A percentile compares a stretch with the other conserved stretches of the same genome.
Conservation (phyloP, 1,139 yeast species). For the Pichia sp. region DNA sequence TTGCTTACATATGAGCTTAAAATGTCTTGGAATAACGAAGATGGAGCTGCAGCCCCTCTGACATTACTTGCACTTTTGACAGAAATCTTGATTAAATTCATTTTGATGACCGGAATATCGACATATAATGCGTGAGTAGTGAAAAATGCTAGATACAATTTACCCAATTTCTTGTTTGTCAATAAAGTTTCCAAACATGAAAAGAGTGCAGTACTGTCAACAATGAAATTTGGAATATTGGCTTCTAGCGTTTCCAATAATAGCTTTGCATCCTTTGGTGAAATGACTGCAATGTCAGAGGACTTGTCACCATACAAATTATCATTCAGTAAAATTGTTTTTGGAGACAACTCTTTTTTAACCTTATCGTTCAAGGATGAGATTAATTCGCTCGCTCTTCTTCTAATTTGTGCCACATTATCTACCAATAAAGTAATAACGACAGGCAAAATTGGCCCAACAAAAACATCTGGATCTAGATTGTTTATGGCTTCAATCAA, state of each 20-base stretch:
- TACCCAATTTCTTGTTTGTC: slow-evolving; percentile 40
- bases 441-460: slow-evolving; percentile 43
- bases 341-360: slow-evolving; percentile 30
- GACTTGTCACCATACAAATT: slow-evolving; percentile 44
- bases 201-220: slow-evolving; percentile 44
- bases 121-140: slow-evolving; percentile 46
- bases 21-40: slow-evolving; percentile 39
- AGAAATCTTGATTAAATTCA: slow-evolving; percentile 37
- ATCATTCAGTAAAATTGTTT: slow-evolving; percentile 38
- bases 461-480: slow-evolving; percentile 21
- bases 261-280: slow-evolving; percentile 58
- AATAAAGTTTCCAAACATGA: slow-evolving; percentile 31
- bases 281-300: slow-evolving; percentile 46
- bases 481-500: slow-evolving; percentile 37
- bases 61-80: slow-evolving; percentile 32
- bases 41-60: slow-evolving; percentile 37
- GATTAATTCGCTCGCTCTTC: slow-evolving; percentile 30
- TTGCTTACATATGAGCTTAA: slow-evolving; percentile 38
- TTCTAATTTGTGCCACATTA: slow-evolving; percentile 38
- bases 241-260: slow-evolving; percentile 45
- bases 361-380: slow-evolving; percentile 33
- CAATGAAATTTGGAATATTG: slow-evolving; percentile 36
- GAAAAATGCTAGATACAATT: slow-evolving; percentile 43
- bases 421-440: slow-evolving; percentile 39
- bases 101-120: slow-evolving; percentile 44